phyloP scores from a whole-genome alignment of 1,139 yeast species.

The Debaryomycetaceae sp. region DNA sequence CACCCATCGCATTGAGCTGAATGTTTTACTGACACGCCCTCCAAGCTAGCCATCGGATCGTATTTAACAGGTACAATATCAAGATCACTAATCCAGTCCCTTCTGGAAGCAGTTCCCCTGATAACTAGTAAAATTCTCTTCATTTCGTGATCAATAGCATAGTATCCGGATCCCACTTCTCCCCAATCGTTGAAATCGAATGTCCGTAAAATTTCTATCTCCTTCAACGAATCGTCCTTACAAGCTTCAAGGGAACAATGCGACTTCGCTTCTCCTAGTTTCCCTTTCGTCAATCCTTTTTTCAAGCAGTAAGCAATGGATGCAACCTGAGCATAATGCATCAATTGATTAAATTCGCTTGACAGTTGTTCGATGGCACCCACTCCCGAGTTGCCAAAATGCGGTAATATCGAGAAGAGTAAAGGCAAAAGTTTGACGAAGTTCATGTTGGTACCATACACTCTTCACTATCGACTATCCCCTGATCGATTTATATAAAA shows the following conservation, averaged over 20 bases:
- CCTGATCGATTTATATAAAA: not conserved
- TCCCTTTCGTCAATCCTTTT: conserved; percentile 26
- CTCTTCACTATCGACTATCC: not conserved
- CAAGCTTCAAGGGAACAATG: conserved; percentile 23
- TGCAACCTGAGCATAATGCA: conserved; percentile 32
- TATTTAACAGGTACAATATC: conserved; percentile 39
- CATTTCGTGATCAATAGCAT: conserved; percentile 37
- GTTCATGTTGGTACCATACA: not conserved
- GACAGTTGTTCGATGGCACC: conserved; percentile 1
- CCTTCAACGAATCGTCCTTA: conserved; percentile 11
- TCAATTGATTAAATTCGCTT: conserved; percentile 25
- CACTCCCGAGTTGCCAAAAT: not conserved
- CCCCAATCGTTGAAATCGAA: conserved; percentile 39
- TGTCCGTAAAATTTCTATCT: conserved; percentile 30
- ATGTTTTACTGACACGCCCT: conserved; percentile 5
- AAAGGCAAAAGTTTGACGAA: not conserved
- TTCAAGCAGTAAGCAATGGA: conserved; percentile 39
- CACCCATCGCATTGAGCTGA: conserved; percentile 44
- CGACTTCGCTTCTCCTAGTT: conserved; percentile 14
- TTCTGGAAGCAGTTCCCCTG: conserved; percentile 55
- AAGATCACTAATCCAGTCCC: conserved; percentile 58
- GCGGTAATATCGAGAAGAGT: not conserved
- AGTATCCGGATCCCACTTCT: conserved; percentile 51
- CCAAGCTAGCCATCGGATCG: conserved; percentile 24
- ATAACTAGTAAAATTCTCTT: conserved; percentile 41